Base-by-base conservation (phyloP, 2,329 filamentous ascomycete species). In the Penicillium concentricum region DNA sequence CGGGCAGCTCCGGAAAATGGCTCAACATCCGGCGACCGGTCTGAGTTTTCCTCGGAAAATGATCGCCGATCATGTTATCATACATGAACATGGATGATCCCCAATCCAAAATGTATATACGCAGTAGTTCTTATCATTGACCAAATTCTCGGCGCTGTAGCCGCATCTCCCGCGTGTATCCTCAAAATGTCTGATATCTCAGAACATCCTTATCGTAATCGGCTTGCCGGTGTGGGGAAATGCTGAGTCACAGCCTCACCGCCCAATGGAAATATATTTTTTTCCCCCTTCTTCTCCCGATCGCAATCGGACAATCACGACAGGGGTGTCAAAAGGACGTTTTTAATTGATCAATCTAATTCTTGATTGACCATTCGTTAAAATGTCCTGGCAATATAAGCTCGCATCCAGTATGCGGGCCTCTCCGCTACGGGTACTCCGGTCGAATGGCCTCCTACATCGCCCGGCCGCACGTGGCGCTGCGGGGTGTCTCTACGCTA, bases 321-420 rank as follows among this genome's bases (percentile, higher is more conserved):
- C 46, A 41, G 45, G 46, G 30, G 42, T 46, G 44, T 35, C 43
- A 30, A 32, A 51, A 24, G 61, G 48, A 51, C 54, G 1, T 24
- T 37, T 53, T 38, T 50, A 26, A 41, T 49, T 53, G 38, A 50
- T 55, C 37, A 54, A 43, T 54, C 13, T n/a, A 38, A 28, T 28
- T 41, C 1, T 34, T 16, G 37, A 50, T 54, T 54, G 45, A 43
- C 38, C 20, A 54, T 35, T 22, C 5, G 38, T 15, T 20, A 37
- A 30, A 47, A 72, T 72, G 69, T 63, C 67, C 64, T 68, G 66
- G 68, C 69, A 69, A 65, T 59, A 64, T 61, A 69, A 64, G 58
- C 63, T 72, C 46, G 64, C 66, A 50, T 63, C 66, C 49, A 66
- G 57, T 44, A 51, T 67, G 63, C 69, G 70, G 69, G 65, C 68